Percentiles rank a stretch among this genome's conserved stretches.
These are phyloP conservation scores for Colletotrichum australisinense DNA, from an alignment of 2,329 filamentous ascomycete species.

Conservation along the genomic window DNA sequence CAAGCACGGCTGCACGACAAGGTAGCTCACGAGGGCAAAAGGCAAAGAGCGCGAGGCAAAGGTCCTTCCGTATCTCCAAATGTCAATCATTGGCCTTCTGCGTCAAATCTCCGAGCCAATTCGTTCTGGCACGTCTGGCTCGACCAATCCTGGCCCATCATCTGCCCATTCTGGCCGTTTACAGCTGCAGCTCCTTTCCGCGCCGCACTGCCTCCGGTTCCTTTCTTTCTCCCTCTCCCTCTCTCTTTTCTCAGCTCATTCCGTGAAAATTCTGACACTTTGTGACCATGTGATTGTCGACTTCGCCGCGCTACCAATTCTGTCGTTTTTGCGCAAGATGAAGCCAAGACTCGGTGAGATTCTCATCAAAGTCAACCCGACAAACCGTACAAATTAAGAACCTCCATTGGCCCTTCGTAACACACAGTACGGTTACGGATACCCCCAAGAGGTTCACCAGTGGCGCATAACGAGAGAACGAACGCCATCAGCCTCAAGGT, in stretches of 20 bases:
- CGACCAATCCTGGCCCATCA: slow-evolving; percentile 15
- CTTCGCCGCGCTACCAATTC: not conserved
- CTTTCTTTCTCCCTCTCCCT: not conserved
- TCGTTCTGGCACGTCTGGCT: not conserved
- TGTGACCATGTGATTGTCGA: slow-evolving; percentile 4
- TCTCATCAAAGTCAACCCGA: not conserved
- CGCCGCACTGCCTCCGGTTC: not conserved
- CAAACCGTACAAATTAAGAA: not conserved
- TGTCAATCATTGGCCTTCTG: slow-evolving; percentile 25
- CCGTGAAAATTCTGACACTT: not conserved
- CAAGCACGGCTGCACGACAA: not conserved
- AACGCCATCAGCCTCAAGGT: slow-evolving; percentile 10
- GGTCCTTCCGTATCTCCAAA: slow-evolving; percentile 1
- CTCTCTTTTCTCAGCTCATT: not conserved
- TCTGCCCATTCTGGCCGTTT: slow-evolving; percentile 10
- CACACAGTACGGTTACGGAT: not conserved
- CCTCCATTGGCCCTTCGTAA: slow-evolving; percentile 3
- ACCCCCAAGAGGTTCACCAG: slow-evolving; percentile 8
- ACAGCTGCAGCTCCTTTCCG: not conserved
- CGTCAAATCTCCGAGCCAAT: slow-evolving; percentile 32
- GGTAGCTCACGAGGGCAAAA: not conserved
- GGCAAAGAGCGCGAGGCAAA: not conserved
- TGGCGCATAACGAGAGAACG: not conserved
- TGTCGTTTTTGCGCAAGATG: not conserved
- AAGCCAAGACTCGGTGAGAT: slow-evolving; percentile 16